These are phyloP conservation scores for Vicia faba DNA, from an alignment of 306 rosid species.

Conservation along the genomic window DNA sequence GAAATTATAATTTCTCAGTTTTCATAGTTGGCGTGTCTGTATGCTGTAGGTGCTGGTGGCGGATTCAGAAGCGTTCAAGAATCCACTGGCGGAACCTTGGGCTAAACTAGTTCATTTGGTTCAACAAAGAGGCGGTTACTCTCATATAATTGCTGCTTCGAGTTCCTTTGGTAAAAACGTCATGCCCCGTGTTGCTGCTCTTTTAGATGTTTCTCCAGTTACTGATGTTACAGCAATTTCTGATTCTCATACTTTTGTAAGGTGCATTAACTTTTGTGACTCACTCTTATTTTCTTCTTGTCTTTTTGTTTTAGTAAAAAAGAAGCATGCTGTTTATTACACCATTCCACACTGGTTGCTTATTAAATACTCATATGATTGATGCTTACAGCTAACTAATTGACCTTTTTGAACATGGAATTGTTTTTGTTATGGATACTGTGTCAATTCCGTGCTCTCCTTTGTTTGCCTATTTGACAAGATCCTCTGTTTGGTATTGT, in stretches of 20 bases:
- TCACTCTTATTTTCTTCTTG: background rate
- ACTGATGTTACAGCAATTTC: conserved; percentile 73
- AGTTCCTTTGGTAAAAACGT: conserved; percentile 85
- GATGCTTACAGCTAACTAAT: conserved; percentile 17
- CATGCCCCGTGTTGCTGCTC: conserved; percentile 81
- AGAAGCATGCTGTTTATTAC: conserved; percentile 7
- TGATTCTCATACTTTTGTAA: conserved; percentile 64
- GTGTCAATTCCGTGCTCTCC: conserved; percentile 21
- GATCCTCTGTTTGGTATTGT: conserved; percentile 1
- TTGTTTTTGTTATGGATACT: conserved; percentile 11
- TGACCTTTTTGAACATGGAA: conserved; percentile 8
- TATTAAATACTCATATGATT: conserved; percentile 2
- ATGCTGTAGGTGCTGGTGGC: conserved; percentile 76
- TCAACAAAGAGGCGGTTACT: conserved; percentile 72
- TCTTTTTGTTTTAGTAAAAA: background rate
- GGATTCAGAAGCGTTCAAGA: conserved; percentile 68
- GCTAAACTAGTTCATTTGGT: conserved; percentile 75
- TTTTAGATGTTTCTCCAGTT: conserved; percentile 83
- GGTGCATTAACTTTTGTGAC: conserved; percentile 48
- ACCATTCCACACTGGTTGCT: background rate
- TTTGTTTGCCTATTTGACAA: conserved; percentile 26
- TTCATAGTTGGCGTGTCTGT: conserved; percentile 29
- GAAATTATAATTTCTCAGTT: conserved; percentile 4
- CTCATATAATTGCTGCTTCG: conserved; percentile 77
- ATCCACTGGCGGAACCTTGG: conserved; percentile 84